phyloP scores from a whole-genome alignment of 768 basidiomycete genomes.

The Lyophyllum decastes region DNA sequence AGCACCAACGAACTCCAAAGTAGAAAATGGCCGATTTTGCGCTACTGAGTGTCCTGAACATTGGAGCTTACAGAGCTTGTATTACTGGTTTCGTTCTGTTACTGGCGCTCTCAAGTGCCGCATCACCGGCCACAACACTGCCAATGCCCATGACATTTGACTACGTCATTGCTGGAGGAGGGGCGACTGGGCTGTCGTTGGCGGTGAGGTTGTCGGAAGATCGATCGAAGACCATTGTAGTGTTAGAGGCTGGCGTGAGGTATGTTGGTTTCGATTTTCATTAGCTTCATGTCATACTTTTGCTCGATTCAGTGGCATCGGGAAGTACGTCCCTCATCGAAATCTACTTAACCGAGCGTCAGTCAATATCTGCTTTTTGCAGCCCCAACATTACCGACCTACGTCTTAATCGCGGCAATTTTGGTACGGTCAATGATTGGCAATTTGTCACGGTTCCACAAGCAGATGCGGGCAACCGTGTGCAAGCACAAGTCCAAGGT shows the following conservation, averaged over 20 bases:
- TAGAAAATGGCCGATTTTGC: background rate
- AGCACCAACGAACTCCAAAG: too few relatives aligned
- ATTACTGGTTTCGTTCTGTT: too few relatives aligned
- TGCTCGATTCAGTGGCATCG: background rate
- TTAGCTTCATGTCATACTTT: background rate
- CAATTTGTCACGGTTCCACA: conserved; percentile 16
- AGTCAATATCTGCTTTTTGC: background rate
- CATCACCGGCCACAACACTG: too few relatives aligned
- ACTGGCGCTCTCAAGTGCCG: too few relatives aligned
- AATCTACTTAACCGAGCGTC: too few relatives aligned
- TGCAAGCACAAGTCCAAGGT: conserved; percentile 13
- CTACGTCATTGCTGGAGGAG: conserved; percentile 8
- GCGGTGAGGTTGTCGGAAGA: background rate
- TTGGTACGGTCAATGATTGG: conserved; percentile 13
- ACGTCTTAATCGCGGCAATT: conserved; percentile 12
- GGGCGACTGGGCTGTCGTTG: background rate
- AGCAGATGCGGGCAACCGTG: conserved; percentile 6
- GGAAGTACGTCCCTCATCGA: background rate
- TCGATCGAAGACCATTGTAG: background rate
- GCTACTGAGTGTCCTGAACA: background rate
- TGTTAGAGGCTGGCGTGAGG: background rate
- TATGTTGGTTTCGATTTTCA: background rate
- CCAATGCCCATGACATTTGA: too few relatives aligned
- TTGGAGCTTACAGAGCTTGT: background rate
- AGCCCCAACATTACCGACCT: conserved; percentile 14